A percentile compares a stretch with the other conserved stretches of the same genome.
phyloP scores from a whole-genome alignment of 2,329 filamentous ascomycete genomes.

The Acrocalymma vagum region DNA sequence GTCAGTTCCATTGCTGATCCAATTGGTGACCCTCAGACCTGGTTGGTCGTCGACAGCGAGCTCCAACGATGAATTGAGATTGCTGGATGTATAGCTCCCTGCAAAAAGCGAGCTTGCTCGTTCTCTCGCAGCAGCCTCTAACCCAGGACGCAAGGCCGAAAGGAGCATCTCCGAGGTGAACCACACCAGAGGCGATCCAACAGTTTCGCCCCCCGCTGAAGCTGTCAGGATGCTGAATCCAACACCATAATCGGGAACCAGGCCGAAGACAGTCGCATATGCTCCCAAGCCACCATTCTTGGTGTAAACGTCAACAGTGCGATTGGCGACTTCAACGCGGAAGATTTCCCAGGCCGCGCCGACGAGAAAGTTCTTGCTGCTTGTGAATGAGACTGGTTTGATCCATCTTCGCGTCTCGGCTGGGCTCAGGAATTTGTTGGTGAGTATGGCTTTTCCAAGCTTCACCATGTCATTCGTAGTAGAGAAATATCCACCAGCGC shows the following conservation, averaged over 20 bases:
- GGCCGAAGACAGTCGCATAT: conserved; percentile 49
- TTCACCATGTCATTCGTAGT: conserved; percentile 46
- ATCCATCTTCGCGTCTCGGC: conserved; percentile 51
- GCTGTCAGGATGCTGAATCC: conserved; percentile 51
- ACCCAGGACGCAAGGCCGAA: conserved; percentile 21
- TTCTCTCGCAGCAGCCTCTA: conserved; percentile 33
- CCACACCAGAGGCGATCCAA: conserved; percentile 6
- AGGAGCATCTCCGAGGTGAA: conserved; percentile 14
- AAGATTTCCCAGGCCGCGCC: conserved; percentile 52
- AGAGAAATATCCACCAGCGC: too few relatives aligned
- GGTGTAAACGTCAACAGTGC: conserved; percentile 47
- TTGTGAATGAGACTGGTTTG: conserved; percentile 51
- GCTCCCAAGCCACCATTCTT: conserved; percentile 53
- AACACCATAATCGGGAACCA: conserved; percentile 55
- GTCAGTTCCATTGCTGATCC: conserved; percentile 43
- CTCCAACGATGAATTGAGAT: conserved; percentile 36
- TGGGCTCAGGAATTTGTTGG: conserved; percentile 43
- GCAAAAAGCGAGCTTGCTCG: conserved; percentile 34
- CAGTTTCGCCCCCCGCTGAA: too few relatives aligned
- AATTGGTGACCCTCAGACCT: conserved; percentile 38
- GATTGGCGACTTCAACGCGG: conserved; percentile 24
- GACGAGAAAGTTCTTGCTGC: conserved; percentile 40
- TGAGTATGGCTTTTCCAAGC: conserved; percentile 50
- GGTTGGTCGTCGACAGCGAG: conserved; percentile 28
- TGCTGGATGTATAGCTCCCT: conserved; percentile 29